Conservation (phyloP, 2,329 filamentous ascomycete species). For the Ophiostoma pallidulum region DNA sequence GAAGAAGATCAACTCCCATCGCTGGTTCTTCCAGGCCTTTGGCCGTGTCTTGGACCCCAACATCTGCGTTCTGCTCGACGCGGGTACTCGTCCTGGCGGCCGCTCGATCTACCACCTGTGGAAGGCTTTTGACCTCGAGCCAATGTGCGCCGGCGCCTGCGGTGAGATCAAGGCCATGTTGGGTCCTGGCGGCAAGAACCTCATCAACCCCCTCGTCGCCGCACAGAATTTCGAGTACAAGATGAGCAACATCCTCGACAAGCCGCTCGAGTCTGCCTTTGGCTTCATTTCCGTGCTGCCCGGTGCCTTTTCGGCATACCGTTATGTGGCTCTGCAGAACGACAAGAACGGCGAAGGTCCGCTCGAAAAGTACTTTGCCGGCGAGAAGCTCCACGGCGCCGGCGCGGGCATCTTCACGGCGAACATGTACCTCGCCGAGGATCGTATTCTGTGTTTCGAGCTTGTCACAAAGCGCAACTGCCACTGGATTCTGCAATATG, state of each 20-base stretch:
- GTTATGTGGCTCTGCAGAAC: conserved; percentile 93
- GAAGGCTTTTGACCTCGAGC: conserved; percentile 97
- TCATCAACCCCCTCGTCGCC: conserved; percentile 89
- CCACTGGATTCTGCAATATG: conserved; percentile 94
- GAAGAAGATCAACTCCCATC: conserved; percentile 99
- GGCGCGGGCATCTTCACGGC: conserved; percentile 61
- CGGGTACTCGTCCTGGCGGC: conserved; percentile 86
- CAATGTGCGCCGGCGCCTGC: conserved; percentile 94
- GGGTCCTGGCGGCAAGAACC: conserved; percentile 68
- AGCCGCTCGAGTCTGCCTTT: conserved; percentile 92
- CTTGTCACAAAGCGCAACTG: conserved; percentile 95
- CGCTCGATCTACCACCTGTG: conserved; percentile 96
- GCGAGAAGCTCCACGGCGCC: conserved; percentile 90
- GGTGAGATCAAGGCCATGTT: conserved; percentile 96
- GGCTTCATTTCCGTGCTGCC: conserved; percentile 97
- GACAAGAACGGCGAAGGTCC: conserved; percentile 93
- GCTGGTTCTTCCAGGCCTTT: conserved; percentile 99
- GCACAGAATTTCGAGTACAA: conserved; percentile 99
- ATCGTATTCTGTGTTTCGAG: conserved; percentile 89
- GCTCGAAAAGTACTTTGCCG: conserved; percentile 97
- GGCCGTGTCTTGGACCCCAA: conserved; percentile 87
- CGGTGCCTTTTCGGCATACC: conserved; percentile 87
- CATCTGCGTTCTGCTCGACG: conserved; percentile 92
- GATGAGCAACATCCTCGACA: conserved; percentile 98
- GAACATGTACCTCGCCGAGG: conserved; percentile 89